Evolutionary conservation across 208 protist species (phyloP).

Genomic region (Acanthamoeba triangularis): DNA sequence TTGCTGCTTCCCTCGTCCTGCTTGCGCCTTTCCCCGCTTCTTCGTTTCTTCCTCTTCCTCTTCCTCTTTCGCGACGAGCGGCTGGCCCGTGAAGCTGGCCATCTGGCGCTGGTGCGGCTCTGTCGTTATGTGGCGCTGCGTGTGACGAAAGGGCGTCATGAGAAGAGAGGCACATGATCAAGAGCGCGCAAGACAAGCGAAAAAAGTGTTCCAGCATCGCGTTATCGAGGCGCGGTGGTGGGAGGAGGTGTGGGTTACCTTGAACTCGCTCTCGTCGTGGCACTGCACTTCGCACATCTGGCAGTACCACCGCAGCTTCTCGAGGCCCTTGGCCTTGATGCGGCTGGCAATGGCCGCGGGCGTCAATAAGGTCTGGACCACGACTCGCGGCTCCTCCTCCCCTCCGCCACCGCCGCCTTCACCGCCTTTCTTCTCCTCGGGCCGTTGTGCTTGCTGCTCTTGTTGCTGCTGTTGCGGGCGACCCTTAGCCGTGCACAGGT

Average conservation of each 20-base stretch:
- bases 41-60: conserved; percentile 5
- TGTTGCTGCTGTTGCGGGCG: not conserved
- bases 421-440: not conserved
- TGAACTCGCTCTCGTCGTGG: conserved; percentile 93
- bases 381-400: not conserved
- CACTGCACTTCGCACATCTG: conserved; percentile 95
- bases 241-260: conserved; percentile 74
- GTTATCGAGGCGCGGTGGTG: not conserved
- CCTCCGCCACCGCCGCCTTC: not conserved
- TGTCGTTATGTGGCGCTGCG: conserved; percentile 91
- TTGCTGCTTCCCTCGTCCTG: not conserved
- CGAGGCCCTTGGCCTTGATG: conserved; percentile 94
- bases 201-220: not conserved
- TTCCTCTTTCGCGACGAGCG: not conserved
- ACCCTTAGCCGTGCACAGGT: not conserved
- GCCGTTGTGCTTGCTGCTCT: not conserved
- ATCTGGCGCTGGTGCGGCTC: conserved; percentile 94
- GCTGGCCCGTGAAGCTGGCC: conserved; percentile 87
- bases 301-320: conserved; percentile 95
- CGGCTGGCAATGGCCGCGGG: conserved; percentile 93
- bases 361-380: conserved; percentile 74
- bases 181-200: not conserved
- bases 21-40: not conserved
- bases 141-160: not conserved
- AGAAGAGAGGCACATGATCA: too few species aligned